A percentile compares a stretch with the other conserved stretches of the same genome.
Evolutionary conservation across 2,329 filamentous ascomycete genomes (phyloP).

Genomic region (Penicillium sp.): DNA sequence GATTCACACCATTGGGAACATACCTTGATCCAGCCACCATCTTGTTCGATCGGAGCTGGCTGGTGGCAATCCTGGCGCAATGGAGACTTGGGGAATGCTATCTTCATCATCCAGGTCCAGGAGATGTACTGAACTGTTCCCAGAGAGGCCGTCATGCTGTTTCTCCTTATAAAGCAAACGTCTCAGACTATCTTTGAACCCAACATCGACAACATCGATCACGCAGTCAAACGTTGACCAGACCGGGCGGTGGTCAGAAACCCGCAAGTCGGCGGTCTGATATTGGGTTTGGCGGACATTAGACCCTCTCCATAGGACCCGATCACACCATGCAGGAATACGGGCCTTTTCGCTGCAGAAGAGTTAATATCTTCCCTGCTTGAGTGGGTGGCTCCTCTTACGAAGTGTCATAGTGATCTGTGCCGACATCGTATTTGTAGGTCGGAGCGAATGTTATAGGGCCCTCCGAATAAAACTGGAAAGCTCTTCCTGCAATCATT

Average conservation of each 20-base stretch:
- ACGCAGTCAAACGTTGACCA: slow-evolving; percentile 83
- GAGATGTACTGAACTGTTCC: slow-evolving; percentile 11
- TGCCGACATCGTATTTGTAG: slow-evolving; percentile 90
- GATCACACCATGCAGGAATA: slow-evolving; percentile 96
- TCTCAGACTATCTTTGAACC: slow-evolving; percentile 65
- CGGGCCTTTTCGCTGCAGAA: slow-evolving; percentile 73
- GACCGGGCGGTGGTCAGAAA: slow-evolving; percentile 95
- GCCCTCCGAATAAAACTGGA: slow-evolving; percentile 87
- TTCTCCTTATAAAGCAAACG: slow-evolving; percentile 67
- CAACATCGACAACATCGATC: slow-evolving; percentile 75
- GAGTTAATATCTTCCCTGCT: slow-evolving; percentile 28
- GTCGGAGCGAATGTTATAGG: slow-evolving; percentile 85
- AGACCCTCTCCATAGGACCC: slow-evolving; percentile 78
- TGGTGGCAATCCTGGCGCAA: slow-evolving; percentile 69
- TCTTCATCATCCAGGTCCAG: slow-evolving; percentile 61
- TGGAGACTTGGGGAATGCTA: slow-evolving; percentile 71
- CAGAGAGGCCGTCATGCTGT: slow-evolving; percentile 50
- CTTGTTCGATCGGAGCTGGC: slow-evolving; percentile 59
- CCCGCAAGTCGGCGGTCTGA: slow-evolving; percentile 72
- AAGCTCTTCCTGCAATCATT: slow-evolving; percentile 88
- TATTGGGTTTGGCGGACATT: slow-evolving; percentile 81
- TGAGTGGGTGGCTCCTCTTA: slow-evolving; percentile 43
- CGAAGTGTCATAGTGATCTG: slow-evolving; percentile 87
- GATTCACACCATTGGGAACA: slow-evolving; percentile 14
- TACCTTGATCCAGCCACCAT: slow-evolving; percentile 63